Conservation (phyloP, 495 filamentous ascomycete species). For the Lasiosphaeria hispida region DNA sequence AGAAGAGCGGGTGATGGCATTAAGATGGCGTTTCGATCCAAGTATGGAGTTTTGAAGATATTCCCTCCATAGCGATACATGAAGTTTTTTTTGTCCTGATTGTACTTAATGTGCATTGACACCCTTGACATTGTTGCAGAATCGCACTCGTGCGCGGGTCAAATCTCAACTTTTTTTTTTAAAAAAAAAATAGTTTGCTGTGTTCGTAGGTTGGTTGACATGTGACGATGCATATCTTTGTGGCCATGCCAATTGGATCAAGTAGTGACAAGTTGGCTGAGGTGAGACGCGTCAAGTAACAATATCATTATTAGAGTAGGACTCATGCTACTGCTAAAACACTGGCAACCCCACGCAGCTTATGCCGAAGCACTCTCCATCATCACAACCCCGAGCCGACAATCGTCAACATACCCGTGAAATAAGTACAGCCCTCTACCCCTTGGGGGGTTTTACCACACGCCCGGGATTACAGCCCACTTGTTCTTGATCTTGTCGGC, state of each 20-base stretch:
- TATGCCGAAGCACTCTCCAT: not conserved
- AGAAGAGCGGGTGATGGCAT: conserved; percentile 4
- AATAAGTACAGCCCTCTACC: not conserved
- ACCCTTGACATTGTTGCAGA: not conserved
- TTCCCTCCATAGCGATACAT: conserved; percentile 19
- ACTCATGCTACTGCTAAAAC: too few relatives aligned
- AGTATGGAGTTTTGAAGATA: conserved; percentile 2
- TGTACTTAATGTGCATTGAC: not conserved
- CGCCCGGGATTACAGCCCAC: conserved; percentile 80
- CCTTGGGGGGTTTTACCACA: conserved; percentile 49
- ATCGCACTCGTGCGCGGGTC: too few relatives aligned
- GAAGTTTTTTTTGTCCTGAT: not conserved
- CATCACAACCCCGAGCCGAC: not conserved
- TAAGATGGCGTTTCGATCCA: conserved; percentile 7
- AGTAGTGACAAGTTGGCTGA: too few relatives aligned
- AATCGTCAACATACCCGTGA: not conserved
- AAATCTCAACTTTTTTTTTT: too few relatives aligned
- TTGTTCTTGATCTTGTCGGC: conserved; percentile 67
- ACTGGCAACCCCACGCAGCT: too few relatives aligned
- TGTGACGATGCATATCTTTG: too few relatives aligned
- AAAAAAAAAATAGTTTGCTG: too few relatives aligned
- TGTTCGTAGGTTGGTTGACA: too few relatives aligned
- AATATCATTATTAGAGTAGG: too few relatives aligned
- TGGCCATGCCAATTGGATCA: too few relatives aligned
- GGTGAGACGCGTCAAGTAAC: too few relatives aligned